Conservation (phyloP, 208 protist species). For the Polymyxa betae region DNA sequence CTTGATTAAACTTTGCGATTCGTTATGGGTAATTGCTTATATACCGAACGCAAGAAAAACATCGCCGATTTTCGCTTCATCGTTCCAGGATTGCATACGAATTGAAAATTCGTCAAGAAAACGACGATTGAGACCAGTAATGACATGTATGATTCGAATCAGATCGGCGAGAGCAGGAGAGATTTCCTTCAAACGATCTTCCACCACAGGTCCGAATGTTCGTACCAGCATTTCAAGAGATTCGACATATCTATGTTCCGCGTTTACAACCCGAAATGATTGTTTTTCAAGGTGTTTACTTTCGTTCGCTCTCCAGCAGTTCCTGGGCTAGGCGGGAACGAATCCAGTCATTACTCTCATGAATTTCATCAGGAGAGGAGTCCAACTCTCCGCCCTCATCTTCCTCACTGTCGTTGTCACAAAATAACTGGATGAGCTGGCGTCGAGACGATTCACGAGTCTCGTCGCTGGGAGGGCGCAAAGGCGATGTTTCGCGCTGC, state of each 20-base stretch:
- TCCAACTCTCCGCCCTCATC: background rate
- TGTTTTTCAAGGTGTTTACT: background rate
- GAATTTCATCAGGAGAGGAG: background rate
- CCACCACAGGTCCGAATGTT: background rate
- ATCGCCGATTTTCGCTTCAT: background rate
- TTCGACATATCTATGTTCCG: background rate
- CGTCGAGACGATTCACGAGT: no score
- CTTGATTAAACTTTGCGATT: background rate
- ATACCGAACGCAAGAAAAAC: constrained; percentile 44
- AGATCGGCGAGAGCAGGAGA: constrained; percentile 6
- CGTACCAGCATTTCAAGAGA: background rate
- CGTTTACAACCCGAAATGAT: background rate
- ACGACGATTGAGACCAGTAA: background rate
- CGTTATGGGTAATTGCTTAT: background rate
- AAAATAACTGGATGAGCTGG: no score
- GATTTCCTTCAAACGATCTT: background rate
- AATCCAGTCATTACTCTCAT: background rate
- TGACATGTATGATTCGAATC: constrained; percentile 15
- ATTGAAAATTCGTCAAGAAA: constrained; percentile 41
- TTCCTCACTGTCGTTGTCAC: background rate
- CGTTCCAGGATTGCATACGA: background rate
- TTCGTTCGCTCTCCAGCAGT: constrained; percentile 10
- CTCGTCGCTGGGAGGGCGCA: no score
- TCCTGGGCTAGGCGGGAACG: constrained; percentile 9
- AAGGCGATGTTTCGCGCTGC: no score